Evolutionary conservation across 2,329 filamentous ascomycete species (phyloP).

Genomic region (Alternaria arbusti): DNA sequence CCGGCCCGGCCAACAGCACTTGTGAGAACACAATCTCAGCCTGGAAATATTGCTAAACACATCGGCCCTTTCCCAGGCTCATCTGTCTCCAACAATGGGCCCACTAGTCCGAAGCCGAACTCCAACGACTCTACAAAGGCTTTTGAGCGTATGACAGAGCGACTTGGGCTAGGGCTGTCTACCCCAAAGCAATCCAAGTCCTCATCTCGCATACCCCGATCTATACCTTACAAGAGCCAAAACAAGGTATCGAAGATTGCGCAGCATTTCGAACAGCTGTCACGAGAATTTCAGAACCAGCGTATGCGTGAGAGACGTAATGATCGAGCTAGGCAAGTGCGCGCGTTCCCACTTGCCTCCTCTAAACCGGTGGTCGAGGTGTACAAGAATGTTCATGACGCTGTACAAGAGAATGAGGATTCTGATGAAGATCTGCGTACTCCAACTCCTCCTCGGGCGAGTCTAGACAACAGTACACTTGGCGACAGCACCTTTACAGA

Average conservation of each 20-base stretch:
- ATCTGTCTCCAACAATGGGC: slow-evolving; percentile 21
- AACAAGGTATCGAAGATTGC: slow-evolving; percentile 88
- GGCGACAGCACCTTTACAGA: slow-evolving; percentile 44
- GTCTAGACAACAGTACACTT: slow-evolving; percentile 47
- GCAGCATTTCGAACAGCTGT: slow-evolving; percentile 95
- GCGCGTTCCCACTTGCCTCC: slow-evolving; percentile 86
- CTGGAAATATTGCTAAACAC: slow-evolving; percentile 38
- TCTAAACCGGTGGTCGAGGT: slow-evolving; percentile 97
- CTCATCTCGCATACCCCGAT: slow-evolving; percentile 80
- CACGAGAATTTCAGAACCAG: slow-evolving; percentile 95
- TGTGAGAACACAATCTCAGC: slow-evolving; percentile 46
- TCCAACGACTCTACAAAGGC: slow-evolving; percentile 47
- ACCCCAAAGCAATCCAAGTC: slow-evolving; percentile 63
- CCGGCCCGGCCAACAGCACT: slow-evolving; percentile 32
- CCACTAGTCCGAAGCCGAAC: slow-evolving; percentile 33
- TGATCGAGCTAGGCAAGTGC: slow-evolving; percentile 75
- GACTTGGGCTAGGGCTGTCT: slow-evolving; percentile 66
- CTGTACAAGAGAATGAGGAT: slow-evolving; percentile 79
- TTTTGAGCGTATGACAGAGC: slow-evolving; percentile 76
- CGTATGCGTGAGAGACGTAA: slow-evolving; percentile 84
- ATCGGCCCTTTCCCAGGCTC: slow-evolving; percentile 20
- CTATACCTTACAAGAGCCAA: slow-evolving; percentile 71
- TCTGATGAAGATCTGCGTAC: slow-evolving; percentile 66
- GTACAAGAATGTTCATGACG: slow-evolving; percentile 91
- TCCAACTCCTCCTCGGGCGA: slow-evolving; percentile 39